phyloP scores from a whole-genome alignment of 2,329 filamentous ascomycete genomes.

The Kalaharituber pfeilii region DNA sequence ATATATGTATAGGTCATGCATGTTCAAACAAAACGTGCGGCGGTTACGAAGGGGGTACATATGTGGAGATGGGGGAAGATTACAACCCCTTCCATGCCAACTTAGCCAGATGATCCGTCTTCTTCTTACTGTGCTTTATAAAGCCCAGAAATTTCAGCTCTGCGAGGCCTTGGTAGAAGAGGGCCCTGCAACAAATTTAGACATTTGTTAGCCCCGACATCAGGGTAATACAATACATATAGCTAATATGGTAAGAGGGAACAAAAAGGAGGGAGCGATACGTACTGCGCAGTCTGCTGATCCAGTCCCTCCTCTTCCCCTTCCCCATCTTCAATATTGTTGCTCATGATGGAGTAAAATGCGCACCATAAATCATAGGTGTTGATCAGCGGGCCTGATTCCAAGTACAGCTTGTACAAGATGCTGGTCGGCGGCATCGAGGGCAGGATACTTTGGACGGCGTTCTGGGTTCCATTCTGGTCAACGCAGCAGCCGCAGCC shows the following conservation, averaged over 20 bases:
- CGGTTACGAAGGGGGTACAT: too few relatives aligned
- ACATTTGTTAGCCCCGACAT: slow-evolving; percentile 1
- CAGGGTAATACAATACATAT: slow-evolving; percentile 22
- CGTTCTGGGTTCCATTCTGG: background rate
- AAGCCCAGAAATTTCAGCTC: slow-evolving; percentile 76
- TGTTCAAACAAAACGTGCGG: too few relatives aligned
- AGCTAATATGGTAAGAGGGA: too few relatives aligned
- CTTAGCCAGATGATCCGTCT: slow-evolving; percentile 81
- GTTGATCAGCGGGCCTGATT: slow-evolving; percentile 61
- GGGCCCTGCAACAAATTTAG: slow-evolving; percentile 38
- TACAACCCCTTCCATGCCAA: slow-evolving; percentile 59
- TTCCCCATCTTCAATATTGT: slow-evolving; percentile 30
- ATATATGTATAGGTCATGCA: too few relatives aligned
- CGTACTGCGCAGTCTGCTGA: slow-evolving; percentile 37
- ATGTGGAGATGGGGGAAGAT: too few relatives aligned
- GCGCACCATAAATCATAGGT: slow-evolving; percentile 64
- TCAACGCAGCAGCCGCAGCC: slow-evolving; percentile 49
- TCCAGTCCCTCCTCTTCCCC: slow-evolving; percentile 30
- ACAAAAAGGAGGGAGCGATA: slow-evolving; percentile 20
- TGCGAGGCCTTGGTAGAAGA: slow-evolving; percentile 72
- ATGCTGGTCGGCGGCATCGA: slow-evolving; percentile 55
- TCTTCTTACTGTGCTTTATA: slow-evolving; percentile 77
- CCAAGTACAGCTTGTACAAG: slow-evolving; percentile 61
- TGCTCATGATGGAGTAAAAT: slow-evolving; percentile 46
- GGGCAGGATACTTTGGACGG: slow-evolving; percentile 22